Evolutionary conservation across 805 yeast genomes (phyloP), one percentile per base, ranked within the genome.

Genomic region (Sugiyamaella qingdaonensis): DNA sequence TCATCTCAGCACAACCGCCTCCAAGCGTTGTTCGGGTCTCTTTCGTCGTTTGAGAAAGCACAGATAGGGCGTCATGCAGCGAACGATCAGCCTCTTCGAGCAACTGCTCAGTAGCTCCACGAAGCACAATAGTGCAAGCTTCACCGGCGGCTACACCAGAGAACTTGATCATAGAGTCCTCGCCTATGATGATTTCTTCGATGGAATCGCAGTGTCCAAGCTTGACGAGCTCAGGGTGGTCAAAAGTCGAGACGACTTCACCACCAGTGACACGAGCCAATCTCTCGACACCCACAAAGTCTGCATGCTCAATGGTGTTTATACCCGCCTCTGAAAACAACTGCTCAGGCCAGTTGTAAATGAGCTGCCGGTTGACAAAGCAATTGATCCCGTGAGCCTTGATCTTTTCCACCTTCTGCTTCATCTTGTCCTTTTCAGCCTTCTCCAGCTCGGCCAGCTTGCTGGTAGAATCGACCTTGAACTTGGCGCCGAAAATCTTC

Each of bases 291-390:
- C 98, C 99, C 65, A 88, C 98, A 64, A 94, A 94, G 71, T 94
- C 99, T 13, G 99, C 98, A 68, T 94, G 99, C 71, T 94, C 99
- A 58, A 94, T 89, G 19, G 97, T 84, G 70, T 88, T 91, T 63
- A 94, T 87, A 51, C 84, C 82, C 42, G 89, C 72, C 61, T 92
- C 99, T 4, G 95, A 79, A 65, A 94, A 88, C 61, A 94, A 77
- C 72, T 88, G 97, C 73, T 94, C 99, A 24, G 99, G 99, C 80
- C 92, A 94, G 74, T 94, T 97, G 73, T 94, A 94, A 66, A 94
- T 94, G 66, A 94, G 80, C 73, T 94, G 99, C 67, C 99, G 84
- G 75, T 94, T 94, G 62, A 94, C 90, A 69, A 94, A 94, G 63
- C 92, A 84, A 69, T 88, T 88, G 66, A 88, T 83, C 52, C 88